Percentiles rank a stretch among this genome's conserved stretches.
Conservation (phyloP, 2,329 filamentous ascomycete species). For the Colletotrichum chlorophyti region DNA sequence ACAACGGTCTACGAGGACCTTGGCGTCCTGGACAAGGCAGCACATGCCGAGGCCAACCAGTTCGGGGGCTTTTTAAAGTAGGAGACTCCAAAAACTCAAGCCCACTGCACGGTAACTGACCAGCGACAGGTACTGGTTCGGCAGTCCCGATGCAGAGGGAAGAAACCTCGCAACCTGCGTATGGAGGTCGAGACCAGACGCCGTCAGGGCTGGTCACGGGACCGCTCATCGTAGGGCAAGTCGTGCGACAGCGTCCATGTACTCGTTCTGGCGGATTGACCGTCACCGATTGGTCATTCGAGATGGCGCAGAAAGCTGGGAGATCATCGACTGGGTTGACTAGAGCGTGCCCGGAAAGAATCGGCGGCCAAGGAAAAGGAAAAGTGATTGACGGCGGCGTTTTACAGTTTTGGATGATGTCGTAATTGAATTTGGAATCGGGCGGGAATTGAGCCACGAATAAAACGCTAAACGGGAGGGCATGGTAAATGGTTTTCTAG, state of each 20-base stretch:
- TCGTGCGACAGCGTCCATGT: constrained; percentile 68
- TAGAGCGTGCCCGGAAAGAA: constrained; percentile 20
- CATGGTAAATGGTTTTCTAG: neutral
- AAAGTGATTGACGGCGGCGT: constrained; percentile 16
- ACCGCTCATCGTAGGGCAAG: constrained; percentile 70
- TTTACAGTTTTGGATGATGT: constrained; percentile 14
- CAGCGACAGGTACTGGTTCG: constrained; percentile 81
- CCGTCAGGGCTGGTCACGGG: constrained; percentile 63
- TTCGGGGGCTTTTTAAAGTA: constrained; percentile 83
- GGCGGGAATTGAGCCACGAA: constrained; percentile 9
- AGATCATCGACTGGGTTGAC: constrained; percentile 64
- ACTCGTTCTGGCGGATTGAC: constrained; percentile 73
- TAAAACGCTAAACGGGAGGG: neutral
- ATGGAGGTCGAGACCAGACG: constrained; percentile 67
- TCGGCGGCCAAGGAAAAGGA: neutral
- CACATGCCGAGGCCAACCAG: constrained; percentile 79
- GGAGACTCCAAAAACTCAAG: constrained; percentile 37
- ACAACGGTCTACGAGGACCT: constrained; percentile 69
- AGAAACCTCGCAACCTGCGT: constrained; percentile 84
- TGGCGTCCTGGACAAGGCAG: constrained; percentile 76
- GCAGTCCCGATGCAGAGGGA: constrained; percentile 70
- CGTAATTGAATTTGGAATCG: no score
- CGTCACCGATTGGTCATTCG: constrained; percentile 72
- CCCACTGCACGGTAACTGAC: constrained; percentile 16
- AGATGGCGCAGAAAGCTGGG: constrained; percentile 70